These are phyloP conservation scores for Striga hermonthica DNA, from an alignment of 305 asterid genomes.

Conservation along the genomic window DNA sequence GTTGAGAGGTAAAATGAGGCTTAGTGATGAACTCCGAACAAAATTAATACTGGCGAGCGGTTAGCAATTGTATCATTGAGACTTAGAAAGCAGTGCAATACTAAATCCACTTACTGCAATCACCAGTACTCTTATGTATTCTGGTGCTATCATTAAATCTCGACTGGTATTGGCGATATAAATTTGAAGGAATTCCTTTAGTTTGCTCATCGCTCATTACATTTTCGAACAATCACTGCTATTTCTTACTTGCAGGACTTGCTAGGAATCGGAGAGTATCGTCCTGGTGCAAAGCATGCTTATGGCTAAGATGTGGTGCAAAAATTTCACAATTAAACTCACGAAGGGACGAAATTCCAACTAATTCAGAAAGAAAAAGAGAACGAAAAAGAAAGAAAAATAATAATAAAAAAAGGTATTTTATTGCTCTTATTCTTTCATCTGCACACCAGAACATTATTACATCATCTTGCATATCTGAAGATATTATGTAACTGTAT, in stretches of 20 bases:
- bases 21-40: not conserved
- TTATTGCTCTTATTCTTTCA: not conserved
- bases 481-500: constrained; percentile 28
- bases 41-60: too few species aligned
- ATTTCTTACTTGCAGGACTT: constrained; percentile 62
- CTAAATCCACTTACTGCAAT: too few species aligned
- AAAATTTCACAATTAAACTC: not conserved
- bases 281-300: constrained; percentile 58
- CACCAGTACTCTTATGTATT: too few species aligned
- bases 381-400: too few species aligned
- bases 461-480: constrained; percentile 20
- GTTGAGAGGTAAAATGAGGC: not conserved
- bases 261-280: constrained; percentile 94
- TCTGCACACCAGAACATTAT: constrained; percentile 18
- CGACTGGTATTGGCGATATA: too few species aligned
- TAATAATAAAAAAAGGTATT: too few species aligned
- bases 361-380: not conserved
- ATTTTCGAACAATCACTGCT: constrained; percentile 3
- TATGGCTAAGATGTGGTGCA: constrained; percentile 32
- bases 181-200: too few species aligned
- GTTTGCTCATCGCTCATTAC: too few species aligned
- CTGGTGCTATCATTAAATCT: too few species aligned
- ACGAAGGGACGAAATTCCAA: not conserved
- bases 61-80: too few species aligned
- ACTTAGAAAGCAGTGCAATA: too few species aligned